A percentile compares a stretch with the other conserved stretches of the same genome.
Conservation (phyloP, 352 stramenopile species). For the Phytophthora ohioensis region DNA sequence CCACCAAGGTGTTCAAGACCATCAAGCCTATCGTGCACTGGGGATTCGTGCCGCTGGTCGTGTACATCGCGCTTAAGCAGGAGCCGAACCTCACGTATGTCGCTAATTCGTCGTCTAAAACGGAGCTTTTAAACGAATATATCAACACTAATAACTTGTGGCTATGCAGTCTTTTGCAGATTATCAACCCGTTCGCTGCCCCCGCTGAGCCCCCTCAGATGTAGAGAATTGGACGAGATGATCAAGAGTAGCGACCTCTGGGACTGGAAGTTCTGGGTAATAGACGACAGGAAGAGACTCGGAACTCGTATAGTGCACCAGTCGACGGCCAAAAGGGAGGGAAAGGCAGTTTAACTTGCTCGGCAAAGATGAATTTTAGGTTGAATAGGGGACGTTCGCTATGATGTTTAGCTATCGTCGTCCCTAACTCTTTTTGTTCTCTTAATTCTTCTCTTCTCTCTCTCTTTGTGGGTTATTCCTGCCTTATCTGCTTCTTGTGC, state of each 20-base stretch:
- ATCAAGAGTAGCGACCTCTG: not conserved
- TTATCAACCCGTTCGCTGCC: slow-evolving; percentile 79
- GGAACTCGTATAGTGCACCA: not conserved
- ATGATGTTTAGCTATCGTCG: not conserved
- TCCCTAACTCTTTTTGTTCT: slow-evolving; percentile 29
- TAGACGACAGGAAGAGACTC: slow-evolving; percentile 1
- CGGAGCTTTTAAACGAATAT: not conserved
- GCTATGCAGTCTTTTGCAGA: slow-evolving; percentile 66
- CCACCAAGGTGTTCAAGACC: slow-evolving; percentile 79
- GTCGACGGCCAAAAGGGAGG: not conserved
- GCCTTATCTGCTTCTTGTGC: not conserved
- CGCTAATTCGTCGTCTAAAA: not conserved
- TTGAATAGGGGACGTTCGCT: slow-evolving; percentile 4
- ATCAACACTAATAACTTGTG: slow-evolving; percentile 18
- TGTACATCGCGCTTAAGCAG: slow-evolving; percentile 85
- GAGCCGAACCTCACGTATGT: slow-evolving; percentile 78
- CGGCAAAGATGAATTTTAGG: slow-evolving; percentile 29
- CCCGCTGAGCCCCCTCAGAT: slow-evolving; percentile 60
- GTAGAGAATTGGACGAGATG: slow-evolving; percentile 35
- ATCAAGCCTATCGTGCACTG: slow-evolving; percentile 89
- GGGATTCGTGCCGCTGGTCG: slow-evolving; percentile 81
- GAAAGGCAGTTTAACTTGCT: not conserved
- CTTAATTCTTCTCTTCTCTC: slow-evolving; percentile 18
- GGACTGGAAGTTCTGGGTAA: not conserved
- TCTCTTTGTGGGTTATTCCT: slow-evolving; percentile 9